Base-by-base conservation (phyloP, 2,329 filamentous ascomycete species). In the Neofusicoccum cordaticola region DNA sequence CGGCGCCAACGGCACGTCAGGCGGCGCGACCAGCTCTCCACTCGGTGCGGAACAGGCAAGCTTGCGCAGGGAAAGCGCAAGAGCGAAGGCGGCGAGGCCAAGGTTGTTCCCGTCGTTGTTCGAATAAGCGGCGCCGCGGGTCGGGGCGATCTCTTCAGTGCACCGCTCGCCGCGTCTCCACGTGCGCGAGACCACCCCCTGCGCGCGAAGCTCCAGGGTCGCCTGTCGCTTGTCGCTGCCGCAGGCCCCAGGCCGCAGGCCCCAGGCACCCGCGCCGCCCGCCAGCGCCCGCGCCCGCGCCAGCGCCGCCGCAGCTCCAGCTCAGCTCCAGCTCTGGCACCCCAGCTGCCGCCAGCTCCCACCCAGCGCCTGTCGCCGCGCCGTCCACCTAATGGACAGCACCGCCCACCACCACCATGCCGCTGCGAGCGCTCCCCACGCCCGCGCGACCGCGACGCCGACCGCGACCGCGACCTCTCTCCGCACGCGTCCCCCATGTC, bases 111-210 rank as follows among this genome's bases (percentile, higher is more conserved):
- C 53, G 53, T 58, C 53, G 37, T 44, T 58, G 53, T 58, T 42
- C n/a, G 53, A 58, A 58, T 58, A 45, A 58, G 53, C 53, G 53
- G 53, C 53, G 39, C 53, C 13, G 53, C 53, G 53, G 53, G 27
- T 45, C 53, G 39, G 53, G 53, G 22, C 39, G 47, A 50, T 50
- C 47, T 50, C 22, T 5, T 22, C 11, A n/a, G 52, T 7, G 27
- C 27, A 31, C 27, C 27, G 27, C 27, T 31, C 27, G 27, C 27
- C 27, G 27, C 52, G 35, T 41, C 15, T 42, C 35, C 52, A 56
- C 52, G 52, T 56, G 52, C 52, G 37, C 52, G 35, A 17, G 12
- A 22, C 22, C 17, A 31, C 19, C 53, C 53, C 53, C 22, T 44
- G 22, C 39, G 6, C 15, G 8, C 34, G 17, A 7, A 12, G 35